A percentile compares a stretch with the other conserved stretches of the same genome.
phyloP scores from a whole-genome alignment of 345 rosid genomes.

The Syzygium grande region DNA sequence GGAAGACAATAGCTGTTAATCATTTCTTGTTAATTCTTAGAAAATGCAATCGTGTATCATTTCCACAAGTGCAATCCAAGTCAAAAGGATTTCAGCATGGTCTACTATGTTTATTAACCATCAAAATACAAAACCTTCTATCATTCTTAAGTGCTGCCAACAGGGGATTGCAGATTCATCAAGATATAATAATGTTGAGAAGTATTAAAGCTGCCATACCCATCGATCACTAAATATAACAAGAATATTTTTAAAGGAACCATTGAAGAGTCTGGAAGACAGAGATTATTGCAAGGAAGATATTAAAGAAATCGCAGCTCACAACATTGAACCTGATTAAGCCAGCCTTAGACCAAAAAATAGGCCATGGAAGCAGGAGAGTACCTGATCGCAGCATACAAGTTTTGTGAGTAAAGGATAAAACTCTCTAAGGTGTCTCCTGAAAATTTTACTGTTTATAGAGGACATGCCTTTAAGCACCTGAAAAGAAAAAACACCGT shows the following conservation, averaged over 20 bases:
- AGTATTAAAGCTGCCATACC: background rate
- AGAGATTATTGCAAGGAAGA: background rate
- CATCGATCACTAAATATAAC: background rate
- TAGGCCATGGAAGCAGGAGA: background rate
- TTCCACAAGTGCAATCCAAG: background rate
- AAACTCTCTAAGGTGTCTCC: constrained; percentile 78
- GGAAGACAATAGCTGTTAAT: background rate
- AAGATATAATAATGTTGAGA: background rate
- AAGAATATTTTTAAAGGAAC: background rate
- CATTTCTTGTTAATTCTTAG: background rate
- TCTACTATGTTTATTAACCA: background rate
- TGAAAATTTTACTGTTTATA: constrained; percentile 78
- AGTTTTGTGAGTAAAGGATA: constrained; percentile 2
- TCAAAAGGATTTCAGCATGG: background rate
- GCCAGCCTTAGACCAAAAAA: background rate
- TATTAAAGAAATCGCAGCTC: background rate
- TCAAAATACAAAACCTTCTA: background rate
- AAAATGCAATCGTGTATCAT: background rate
- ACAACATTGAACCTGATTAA: background rate
- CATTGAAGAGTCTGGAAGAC: background rate
- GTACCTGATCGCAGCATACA: constrained; percentile 1
- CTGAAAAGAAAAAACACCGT: background rate
- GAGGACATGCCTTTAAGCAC: constrained; percentile 81
- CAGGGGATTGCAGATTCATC: background rate
- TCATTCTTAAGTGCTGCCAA: background rate